Evolutionary conservation across 1,284 basidiomycete species (phyloP).

Genomic region (Boletus semigastroideus): DNA sequence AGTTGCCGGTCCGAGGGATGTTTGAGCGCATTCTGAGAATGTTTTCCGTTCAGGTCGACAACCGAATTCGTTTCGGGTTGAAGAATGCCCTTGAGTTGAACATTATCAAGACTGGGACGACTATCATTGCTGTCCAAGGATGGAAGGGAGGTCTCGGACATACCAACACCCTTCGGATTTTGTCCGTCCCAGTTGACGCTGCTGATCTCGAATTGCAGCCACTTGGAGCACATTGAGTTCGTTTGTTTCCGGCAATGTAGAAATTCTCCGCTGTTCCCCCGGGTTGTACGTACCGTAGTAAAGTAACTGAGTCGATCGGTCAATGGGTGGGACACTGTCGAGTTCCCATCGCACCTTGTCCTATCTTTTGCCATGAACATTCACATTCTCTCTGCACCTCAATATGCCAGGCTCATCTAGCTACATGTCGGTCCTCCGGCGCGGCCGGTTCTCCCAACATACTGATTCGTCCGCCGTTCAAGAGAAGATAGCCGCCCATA

Average conservation of each 20-base stretch:
- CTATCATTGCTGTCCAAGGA: conserved; percentile 94
- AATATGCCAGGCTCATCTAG: conserved; percentile 2
- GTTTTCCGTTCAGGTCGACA: conserved; percentile 63
- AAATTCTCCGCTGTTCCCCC: conserved; percentile 6
- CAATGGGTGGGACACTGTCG: too few species aligned
- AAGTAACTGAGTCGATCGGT: background rate
- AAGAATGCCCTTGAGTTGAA: conserved; percentile 84
- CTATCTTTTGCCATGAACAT: conserved; percentile 2
- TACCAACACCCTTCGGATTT: conserved; percentile 80
- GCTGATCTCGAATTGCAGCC: conserved; percentile 82
- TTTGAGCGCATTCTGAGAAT: conserved; percentile 1
- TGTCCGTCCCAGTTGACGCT: conserved; percentile 82
- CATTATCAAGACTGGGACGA: conserved; percentile 88
- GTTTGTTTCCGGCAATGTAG: conserved; percentile 10
- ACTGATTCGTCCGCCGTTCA: conserved; percentile 53
- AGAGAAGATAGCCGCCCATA: conserved; percentile 47
- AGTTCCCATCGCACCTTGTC: background rate
- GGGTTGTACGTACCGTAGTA: background rate
- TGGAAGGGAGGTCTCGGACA: conserved; percentile 98
- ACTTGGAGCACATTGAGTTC: conserved; percentile 41
- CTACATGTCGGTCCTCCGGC: conserved; percentile 12
- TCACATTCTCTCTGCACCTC: background rate
- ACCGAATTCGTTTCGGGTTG: conserved; percentile 89
- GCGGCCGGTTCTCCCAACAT: conserved; percentile 1
- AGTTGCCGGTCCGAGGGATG: conserved; percentile 25